These are phyloP conservation scores for Puccinia novopanici DNA, from an alignment of 1,284 basidiomycete species.

Conservation along the genomic window DNA sequence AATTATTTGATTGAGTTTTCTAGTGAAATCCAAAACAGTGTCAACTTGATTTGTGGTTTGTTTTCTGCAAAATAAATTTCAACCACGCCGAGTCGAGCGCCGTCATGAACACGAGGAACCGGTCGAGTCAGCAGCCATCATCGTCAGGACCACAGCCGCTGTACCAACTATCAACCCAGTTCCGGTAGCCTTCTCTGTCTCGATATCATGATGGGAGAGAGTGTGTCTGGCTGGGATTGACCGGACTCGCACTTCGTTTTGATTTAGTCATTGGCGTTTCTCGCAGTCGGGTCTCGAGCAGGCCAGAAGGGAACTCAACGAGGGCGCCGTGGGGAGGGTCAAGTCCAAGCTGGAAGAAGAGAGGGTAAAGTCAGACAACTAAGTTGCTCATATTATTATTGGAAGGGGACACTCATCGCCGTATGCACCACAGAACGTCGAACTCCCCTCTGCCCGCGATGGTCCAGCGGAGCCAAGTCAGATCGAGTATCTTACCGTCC, in stretches of 20 bases:
- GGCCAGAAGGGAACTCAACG: constrained; percentile 70
- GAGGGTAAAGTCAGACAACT: constrained; percentile 65
- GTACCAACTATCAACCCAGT: constrained; percentile 46
- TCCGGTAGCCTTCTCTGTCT: constrained; percentile 14
- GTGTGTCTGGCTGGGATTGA: not conserved
- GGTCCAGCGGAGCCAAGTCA: constrained; percentile 54
- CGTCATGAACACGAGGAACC: not conserved
- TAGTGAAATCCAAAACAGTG: too few relatives aligned
- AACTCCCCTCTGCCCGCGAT: not conserved
- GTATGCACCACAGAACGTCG: constrained; percentile 24
- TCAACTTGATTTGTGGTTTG: not conserved
- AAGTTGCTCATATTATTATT: constrained; percentile 1
- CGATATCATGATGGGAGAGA: not conserved
- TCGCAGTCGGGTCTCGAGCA: constrained; percentile 68
- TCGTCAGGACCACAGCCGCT: not conserved
- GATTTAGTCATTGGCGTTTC: constrained; percentile 74
- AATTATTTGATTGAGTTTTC: too few relatives aligned
- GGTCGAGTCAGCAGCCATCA: not conserved
- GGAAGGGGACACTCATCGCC: constrained; percentile 35
- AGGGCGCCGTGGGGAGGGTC: constrained; percentile 73
- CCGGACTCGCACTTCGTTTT: not conserved
- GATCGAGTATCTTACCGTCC: constrained; percentile 72
- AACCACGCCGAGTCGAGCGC: not conserved
- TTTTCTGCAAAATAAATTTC: too few relatives aligned
- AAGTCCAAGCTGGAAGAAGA: constrained; percentile 75